Percentiles rank a stretch among this genome's conserved stretches.
Conservation (phyloP, 208 protist genomes). For the Lotmaria passim region DNA sequence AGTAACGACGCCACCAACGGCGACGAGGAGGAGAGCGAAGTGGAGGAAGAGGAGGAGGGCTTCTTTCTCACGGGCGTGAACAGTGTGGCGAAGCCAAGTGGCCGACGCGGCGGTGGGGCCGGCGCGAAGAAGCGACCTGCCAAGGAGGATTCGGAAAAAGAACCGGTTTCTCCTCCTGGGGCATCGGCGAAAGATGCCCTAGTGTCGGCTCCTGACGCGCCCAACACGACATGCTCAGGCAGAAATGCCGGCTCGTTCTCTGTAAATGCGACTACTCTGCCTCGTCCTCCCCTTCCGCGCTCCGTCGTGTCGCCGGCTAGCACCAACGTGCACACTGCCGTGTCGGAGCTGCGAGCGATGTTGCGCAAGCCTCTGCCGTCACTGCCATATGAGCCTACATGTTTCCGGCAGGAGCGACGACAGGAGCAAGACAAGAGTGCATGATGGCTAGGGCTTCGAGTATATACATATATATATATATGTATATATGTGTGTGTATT, state of each 20-base stretch:
- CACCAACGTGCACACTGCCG: conserved; percentile 78
- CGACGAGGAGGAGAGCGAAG: background rate
- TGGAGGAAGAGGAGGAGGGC: conserved; percentile 14
- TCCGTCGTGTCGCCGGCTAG: conserved; percentile 48
- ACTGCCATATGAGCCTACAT: conserved; percentile 55
- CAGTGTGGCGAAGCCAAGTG: background rate
- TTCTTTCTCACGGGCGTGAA: conserved; percentile 51
- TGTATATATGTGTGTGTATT: too few relatives aligned
- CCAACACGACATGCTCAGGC: background rate
- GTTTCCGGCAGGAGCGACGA: conserved; percentile 6
- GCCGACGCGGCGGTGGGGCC: background rate
- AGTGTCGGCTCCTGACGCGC: background rate
- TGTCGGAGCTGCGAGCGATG: conserved; percentile 79
- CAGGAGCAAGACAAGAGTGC: too few relatives aligned
- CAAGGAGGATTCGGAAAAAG: too few relatives aligned
- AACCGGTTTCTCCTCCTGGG: too few relatives aligned
- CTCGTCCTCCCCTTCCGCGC: conserved; percentile 15
- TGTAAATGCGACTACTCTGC: background rate
- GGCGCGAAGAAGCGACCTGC: background rate
- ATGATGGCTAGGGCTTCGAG: too few relatives aligned
- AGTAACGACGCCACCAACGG: background rate
- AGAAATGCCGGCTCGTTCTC: background rate
- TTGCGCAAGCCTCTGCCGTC: conserved; percentile 79
- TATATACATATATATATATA: too few relatives aligned
- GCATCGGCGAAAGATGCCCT: background rate